phyloP scores from a whole-genome alignment of 805 yeast species.

The Kockiozyma suomiensis region DNA sequence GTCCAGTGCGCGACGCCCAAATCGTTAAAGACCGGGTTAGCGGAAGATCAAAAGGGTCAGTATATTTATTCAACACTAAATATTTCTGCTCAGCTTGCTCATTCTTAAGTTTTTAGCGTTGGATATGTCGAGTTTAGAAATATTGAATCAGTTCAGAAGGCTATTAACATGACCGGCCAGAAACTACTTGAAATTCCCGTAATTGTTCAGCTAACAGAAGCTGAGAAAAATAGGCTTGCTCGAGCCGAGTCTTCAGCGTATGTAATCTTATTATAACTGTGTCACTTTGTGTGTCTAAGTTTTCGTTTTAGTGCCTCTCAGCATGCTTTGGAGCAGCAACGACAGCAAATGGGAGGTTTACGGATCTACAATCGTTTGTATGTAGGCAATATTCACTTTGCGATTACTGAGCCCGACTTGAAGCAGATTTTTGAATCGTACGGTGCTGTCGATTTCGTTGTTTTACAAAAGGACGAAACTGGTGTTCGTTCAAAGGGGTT shows the following conservation, averaged over 20 bases:
- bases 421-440: slow-evolving; percentile 61
- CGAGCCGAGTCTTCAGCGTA: slow-evolving; percentile 34
- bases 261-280: neutral
- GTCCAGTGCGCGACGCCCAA: slow-evolving; percentile 43
- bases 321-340: slow-evolving; percentile 30
- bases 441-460: slow-evolving; percentile 80
- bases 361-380: slow-evolving; percentile 37
- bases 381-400: slow-evolving; percentile 42
- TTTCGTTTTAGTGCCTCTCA: slow-evolving; percentile 25
- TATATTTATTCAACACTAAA: too few relatives aligned
- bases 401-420: slow-evolving; percentile 69
- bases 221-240: slow-evolving; percentile 42
- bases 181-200: slow-evolving; percentile 43
- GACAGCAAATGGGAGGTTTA: slow-evolving; percentile 23
- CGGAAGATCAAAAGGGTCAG: slow-evolving; percentile 42
- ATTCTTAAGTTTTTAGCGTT: too few relatives aligned
- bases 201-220: slow-evolving; percentile 42
- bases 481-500: slow-evolving; percentile 82
- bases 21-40: slow-evolving; percentile 42
- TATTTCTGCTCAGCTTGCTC: too few relatives aligned
- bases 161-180: slow-evolving; percentile 42
- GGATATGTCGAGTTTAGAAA: slow-evolving; percentile 44
- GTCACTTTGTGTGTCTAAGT: neutral
- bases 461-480: slow-evolving; percentile 80
- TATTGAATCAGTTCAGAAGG: slow-evolving; percentile 39